Conservation (phyloP, 169 alveolate species). For the Plasmodium relictum region DNA sequence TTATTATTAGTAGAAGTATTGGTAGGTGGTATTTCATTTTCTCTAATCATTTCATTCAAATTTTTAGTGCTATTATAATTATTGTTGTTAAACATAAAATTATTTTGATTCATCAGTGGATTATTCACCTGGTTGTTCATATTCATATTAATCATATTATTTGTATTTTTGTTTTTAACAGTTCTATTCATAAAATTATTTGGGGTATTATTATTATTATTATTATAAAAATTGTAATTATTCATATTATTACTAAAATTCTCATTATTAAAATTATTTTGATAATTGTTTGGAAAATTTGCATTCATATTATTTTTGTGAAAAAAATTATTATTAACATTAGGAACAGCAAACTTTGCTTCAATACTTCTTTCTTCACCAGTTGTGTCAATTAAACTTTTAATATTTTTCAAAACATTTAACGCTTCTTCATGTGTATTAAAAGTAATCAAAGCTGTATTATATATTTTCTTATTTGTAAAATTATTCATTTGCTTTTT, state of each 20-base stretch:
- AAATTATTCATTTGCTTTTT: slow-evolving; percentile 52
- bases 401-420: slow-evolving; percentile 66
- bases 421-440: slow-evolving; percentile 69
- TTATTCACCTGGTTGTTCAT: slow-evolving; percentile 4
- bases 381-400: slow-evolving; percentile 44
- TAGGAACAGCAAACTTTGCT: slow-evolving; percentile 72
- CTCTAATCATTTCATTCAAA: slow-evolving; percentile 4
- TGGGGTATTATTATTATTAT: background rate
- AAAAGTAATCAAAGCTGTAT: slow-evolving; percentile 63
- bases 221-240: slow-evolving; percentile 41
- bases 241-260: slow-evolving; percentile 23
- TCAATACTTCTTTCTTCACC: slow-evolving; percentile 53
- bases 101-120: slow-evolving; percentile 27
- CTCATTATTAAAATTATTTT: slow-evolving; percentile 1
- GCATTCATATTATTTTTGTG: background rate
- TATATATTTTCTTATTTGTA: slow-evolving; percentile 46
- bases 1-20: slow-evolving; percentile 5
- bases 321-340: slow-evolving; percentile 14
- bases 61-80: slow-evolving; percentile 12
- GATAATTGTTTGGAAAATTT: slow-evolving; percentile 22
- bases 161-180: slow-evolving; percentile 44
- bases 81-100: slow-evolving; percentile 8
- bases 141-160: slow-evolving; percentile 10
- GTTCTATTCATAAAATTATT: slow-evolving; percentile 31
- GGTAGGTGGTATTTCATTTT: slow-evolving; percentile 15